Evolutionary conservation across 257 asterid genomes (phyloP).

Genomic region (Euphrasia confusa): DNA sequence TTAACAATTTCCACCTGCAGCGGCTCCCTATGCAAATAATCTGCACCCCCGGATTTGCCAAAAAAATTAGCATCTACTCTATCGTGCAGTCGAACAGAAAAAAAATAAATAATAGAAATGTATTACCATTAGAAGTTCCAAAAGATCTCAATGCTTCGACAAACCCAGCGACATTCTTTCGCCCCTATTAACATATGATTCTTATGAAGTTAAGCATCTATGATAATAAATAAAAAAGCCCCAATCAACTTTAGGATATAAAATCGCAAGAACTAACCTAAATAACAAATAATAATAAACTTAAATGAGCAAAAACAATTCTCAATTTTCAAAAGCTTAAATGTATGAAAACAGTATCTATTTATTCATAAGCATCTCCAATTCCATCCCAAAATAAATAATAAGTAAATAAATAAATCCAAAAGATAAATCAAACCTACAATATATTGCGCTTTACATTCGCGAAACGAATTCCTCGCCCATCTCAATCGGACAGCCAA

Average conservation of each 20-base stretch:
- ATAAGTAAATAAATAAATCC: neutral
- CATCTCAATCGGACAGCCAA: slow-evolving; percentile 25
- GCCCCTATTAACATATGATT: slow-evolving; percentile 33
- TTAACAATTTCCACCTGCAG: slow-evolving; percentile 47
- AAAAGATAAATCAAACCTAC: slow-evolving; percentile 22
- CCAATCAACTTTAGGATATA: slow-evolving; percentile 13
- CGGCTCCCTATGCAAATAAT: slow-evolving; percentile 26
- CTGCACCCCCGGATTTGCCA: slow-evolving; percentile 31
- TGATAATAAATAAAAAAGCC: slow-evolving; percentile 1
- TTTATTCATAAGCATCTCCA: slow-evolving; percentile 1
- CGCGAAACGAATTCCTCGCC: slow-evolving; percentile 20
- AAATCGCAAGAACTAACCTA: slow-evolving; percentile 3
- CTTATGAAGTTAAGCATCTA: slow-evolving; percentile 17
- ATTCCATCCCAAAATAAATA: neutral
- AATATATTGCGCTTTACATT: slow-evolving; percentile 20
- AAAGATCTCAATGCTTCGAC: slow-evolving; percentile 27
- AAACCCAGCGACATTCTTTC: slow-evolving; percentile 25
- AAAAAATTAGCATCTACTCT: slow-evolving; percentile 8
- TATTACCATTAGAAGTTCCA: slow-evolving; percentile 36
- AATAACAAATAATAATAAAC: neutral
- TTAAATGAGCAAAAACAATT: slow-evolving; percentile 2
- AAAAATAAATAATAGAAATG: slow-evolving; percentile 1
- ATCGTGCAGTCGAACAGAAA: slow-evolving; percentile 7
- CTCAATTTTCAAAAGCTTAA: slow-evolving; percentile 3
- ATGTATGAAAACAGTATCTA: no score